These are phyloP conservation scores for Iris macrosiphon DNA, from an alignment of 106 monocot genomes.

Conservation along the genomic window DNA sequence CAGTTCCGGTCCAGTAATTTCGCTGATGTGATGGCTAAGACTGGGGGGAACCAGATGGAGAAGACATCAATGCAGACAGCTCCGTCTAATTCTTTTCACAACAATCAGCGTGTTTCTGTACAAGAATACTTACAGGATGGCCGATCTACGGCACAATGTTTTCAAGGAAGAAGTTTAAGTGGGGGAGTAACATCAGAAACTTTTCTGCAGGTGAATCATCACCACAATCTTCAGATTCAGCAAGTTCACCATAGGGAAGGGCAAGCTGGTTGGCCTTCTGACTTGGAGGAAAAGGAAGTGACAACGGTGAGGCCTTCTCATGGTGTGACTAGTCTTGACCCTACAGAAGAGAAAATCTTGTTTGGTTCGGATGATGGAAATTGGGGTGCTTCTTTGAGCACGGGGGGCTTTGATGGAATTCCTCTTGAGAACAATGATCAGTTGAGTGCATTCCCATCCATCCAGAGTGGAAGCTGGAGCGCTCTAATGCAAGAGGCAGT, in stretches of 20 bases:
- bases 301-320: conserved; percentile 16
- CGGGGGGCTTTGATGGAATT: conserved; percentile 25
- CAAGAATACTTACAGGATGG: conserved; percentile 14
- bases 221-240: conserved; percentile 8
- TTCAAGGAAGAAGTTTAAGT: conserved; percentile 19
- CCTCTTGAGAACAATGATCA: conserved; percentile 32
- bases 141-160: conserved; percentile 18
- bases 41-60: conserved; percentile 17
- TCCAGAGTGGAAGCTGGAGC: conserved; percentile 93
- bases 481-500: conserved; percentile 95
- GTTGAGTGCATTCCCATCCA: conserved; percentile 41
- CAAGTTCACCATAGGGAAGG: no score
- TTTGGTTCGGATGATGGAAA: conserved; percentile 41
- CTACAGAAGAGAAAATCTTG: conserved; percentile 75
- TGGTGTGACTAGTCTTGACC: conserved; percentile 60
- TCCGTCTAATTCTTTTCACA: conserved; percentile 34
- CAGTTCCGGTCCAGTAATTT: conserved; percentile 34
- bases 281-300: conserved; percentile 21
- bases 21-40: conserved; percentile 18
- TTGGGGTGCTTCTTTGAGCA: conserved; percentile 30
- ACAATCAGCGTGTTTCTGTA: no score
- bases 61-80: conserved; percentile 20
- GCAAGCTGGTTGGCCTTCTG: conserved; percentile 19
- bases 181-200: conserved; percentile 13
- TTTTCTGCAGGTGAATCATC: no score